These are phyloP conservation scores for Blastocystis sp. DNA, from an alignment of 352 stramenopile genomes.

Conservation along the genomic window DNA sequence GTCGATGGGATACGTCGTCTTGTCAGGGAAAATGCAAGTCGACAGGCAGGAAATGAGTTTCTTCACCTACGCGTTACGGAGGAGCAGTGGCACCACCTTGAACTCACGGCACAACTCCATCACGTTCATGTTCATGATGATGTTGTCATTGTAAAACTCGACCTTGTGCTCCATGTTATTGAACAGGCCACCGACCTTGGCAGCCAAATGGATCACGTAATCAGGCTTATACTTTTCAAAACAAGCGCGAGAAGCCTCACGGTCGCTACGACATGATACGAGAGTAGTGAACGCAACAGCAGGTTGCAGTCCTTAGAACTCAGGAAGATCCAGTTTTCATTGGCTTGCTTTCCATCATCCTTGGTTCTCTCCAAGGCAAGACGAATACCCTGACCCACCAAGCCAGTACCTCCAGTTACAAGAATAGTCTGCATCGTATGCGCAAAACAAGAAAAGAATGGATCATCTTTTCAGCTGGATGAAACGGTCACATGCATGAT, in stretches of 20 bases:
- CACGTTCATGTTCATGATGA: constrained; percentile 97
- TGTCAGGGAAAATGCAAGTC: constrained; percentile 97
- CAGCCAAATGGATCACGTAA: constrained; percentile 94
- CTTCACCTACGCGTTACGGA: constrained; percentile 74
- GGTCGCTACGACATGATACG: constrained; percentile 73
- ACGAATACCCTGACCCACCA: constrained; percentile 84
- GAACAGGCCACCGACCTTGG: constrained; percentile 79
- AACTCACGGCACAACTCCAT: constrained; percentile 88
- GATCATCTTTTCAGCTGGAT: not conserved
- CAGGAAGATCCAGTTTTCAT: constrained; percentile 88
- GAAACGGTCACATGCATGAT: not conserved
- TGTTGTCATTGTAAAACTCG: constrained; percentile 97
- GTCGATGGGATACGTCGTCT: constrained; percentile 94
- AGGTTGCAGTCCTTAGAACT: constrained; percentile 89
- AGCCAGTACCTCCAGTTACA: constrained; percentile 90
- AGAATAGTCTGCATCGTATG: constrained; percentile 75
- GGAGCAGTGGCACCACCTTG: constrained; percentile 24
- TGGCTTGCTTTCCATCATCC: constrained; percentile 72
- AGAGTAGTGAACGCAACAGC: constrained; percentile 71
- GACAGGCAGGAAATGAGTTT: constrained; percentile 95
- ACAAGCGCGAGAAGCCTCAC: constrained; percentile 80
- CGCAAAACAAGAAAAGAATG: not conserved
- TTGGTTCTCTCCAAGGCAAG: constrained; percentile 75
- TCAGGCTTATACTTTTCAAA: constrained; percentile 89
- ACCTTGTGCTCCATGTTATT: constrained; percentile 83